Percentiles rank a stretch among this genome's conserved stretches.
phyloP scores from a whole-genome alignment of 1,284 basidiomycete species.

The Binderoboletus segoi region DNA sequence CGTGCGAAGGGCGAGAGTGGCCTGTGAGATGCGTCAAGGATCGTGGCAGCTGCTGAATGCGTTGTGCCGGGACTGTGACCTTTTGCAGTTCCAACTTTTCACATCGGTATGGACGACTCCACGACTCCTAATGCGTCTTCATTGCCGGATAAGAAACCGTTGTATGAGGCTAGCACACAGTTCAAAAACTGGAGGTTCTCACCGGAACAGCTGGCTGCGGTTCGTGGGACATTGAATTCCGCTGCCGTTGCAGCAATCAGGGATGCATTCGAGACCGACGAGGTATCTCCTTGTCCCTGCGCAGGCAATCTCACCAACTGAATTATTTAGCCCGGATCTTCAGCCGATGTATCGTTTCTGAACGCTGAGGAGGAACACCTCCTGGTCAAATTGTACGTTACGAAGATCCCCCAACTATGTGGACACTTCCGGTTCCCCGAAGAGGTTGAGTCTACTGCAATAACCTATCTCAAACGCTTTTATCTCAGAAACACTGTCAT shows the following conservation, averaged over 20 bases:
- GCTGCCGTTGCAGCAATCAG: conserved; percentile 77
- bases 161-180: conserved; percentile 87
- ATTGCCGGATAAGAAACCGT: conserved; percentile 26
- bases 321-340: conserved; percentile 28
- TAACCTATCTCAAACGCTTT: conserved; percentile 93
- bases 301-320: conserved; percentile 12
- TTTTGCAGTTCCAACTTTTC: not conserved
- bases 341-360: conserved; percentile 20
- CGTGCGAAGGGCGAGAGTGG: too few species aligned
- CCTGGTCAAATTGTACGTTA: conserved; percentile 88
- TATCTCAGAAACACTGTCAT: conserved; percentile 98
- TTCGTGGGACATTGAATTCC: conserved; percentile 69
- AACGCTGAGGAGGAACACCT: conserved; percentile 84
- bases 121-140: not conserved
- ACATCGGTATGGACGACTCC: not conserved
- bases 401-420: conserved; percentile 85
- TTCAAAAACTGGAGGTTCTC: conserved; percentile 90
- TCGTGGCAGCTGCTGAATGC: too few species aligned
- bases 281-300: conserved; percentile 53
- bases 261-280: conserved; percentile 76
- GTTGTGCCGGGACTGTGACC: too few species aligned
- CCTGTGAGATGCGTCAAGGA: too few species aligned
- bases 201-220: conserved; percentile 55
- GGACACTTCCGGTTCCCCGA: conserved; percentile 87
- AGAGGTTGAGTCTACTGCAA: conserved; percentile 90